phyloP scores from a whole-genome alignment of 2,329 filamentous ascomycete species.

The Penicillium sp. region DNA sequence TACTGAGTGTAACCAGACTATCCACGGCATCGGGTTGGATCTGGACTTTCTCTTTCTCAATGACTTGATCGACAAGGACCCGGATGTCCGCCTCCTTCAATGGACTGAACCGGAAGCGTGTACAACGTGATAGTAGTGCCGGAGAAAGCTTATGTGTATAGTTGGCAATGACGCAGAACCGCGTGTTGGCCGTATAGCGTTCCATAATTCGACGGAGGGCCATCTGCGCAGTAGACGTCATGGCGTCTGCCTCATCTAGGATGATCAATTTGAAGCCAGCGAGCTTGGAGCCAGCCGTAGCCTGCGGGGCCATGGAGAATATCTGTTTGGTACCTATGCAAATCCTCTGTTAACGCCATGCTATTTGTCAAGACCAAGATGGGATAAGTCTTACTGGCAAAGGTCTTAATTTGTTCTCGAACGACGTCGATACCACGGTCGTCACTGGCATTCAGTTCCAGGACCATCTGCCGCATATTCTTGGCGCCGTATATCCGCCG shows the following conservation, averaged over 20 bases:
- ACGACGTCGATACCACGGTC: conserved; percentile 98
- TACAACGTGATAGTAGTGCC: conserved; percentile 89
- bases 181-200: conserved; percentile 96
- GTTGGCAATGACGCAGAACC: conserved; percentile 98
- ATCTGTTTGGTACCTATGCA: conserved; percentile 81
- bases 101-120: conserved; percentile 91
- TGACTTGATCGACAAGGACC: conserved; percentile 82
- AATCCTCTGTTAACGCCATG: conserved; percentile 2
- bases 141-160: conserved; percentile 98
- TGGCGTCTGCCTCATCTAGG: conserved; percentile 97
- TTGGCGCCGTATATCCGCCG: conserved; percentile 87
- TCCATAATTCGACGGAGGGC: conserved; percentile 97
- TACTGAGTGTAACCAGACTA: conserved; percentile 82
- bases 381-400: conserved; percentile 66
- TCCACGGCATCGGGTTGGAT: conserved; percentile 81
- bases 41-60: conserved; percentile 82
- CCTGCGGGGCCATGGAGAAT: conserved; percentile 67
- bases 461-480: conserved; percentile 97
- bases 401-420: conserved; percentile 98
- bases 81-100: conserved; percentile 87
- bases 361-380: not conserved
- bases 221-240: conserved; percentile 99
- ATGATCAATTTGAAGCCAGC: conserved; percentile 94
- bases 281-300: conserved; percentile 54
- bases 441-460: conserved; percentile 96